phyloP scores from a whole-genome alignment of 2,329 filamentous ascomycete genomes.

The Aspergillus persii region DNA sequence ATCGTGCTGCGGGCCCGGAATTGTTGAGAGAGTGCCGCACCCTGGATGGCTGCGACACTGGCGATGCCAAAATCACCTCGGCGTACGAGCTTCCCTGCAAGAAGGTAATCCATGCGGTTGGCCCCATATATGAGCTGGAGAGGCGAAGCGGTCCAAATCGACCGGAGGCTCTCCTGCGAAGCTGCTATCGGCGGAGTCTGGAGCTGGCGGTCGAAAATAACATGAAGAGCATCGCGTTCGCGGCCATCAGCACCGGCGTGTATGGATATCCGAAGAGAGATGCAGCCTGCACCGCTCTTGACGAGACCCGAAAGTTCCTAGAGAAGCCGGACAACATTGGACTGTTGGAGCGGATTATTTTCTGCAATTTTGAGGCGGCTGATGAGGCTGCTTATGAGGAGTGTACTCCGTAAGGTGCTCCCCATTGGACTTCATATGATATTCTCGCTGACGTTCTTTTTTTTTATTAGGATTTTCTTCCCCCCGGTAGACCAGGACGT shows the following conservation, averaged over 20 bases:
- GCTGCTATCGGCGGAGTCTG: constrained; percentile 70
- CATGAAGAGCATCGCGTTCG: constrained; percentile 75
- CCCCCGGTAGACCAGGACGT: constrained; percentile 44
- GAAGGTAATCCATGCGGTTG: constrained; percentile 86
- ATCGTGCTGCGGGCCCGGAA: constrained; percentile 70
- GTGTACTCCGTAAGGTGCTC: constrained; percentile 67
- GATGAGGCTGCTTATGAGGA: constrained; percentile 72
- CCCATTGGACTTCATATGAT: background rate
- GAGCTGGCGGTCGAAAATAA: constrained; percentile 67
- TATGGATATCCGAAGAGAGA: constrained; percentile 79
- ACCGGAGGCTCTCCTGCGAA: constrained; percentile 48
- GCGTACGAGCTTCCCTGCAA: constrained; percentile 73
- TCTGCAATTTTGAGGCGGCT: constrained; percentile 78
- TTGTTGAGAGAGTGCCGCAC: constrained; percentile 70
- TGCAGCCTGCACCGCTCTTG: constrained; percentile 70
- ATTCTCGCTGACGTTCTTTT: background rate
- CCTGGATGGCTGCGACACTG: constrained; percentile 72
- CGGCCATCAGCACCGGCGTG: constrained; percentile 80
- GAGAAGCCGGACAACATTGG: constrained; percentile 39
- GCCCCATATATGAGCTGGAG: constrained; percentile 66
- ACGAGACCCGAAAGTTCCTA: constrained; percentile 57
- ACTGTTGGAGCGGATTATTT: constrained; percentile 70
- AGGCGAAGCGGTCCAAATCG: constrained; percentile 34
- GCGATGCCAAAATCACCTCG: constrained; percentile 76
- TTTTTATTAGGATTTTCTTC: constrained; percentile 35